Conservation (phyloP, 2,329 filamentous ascomycete species). For the Colletotrichum simmondsii region DNA sequence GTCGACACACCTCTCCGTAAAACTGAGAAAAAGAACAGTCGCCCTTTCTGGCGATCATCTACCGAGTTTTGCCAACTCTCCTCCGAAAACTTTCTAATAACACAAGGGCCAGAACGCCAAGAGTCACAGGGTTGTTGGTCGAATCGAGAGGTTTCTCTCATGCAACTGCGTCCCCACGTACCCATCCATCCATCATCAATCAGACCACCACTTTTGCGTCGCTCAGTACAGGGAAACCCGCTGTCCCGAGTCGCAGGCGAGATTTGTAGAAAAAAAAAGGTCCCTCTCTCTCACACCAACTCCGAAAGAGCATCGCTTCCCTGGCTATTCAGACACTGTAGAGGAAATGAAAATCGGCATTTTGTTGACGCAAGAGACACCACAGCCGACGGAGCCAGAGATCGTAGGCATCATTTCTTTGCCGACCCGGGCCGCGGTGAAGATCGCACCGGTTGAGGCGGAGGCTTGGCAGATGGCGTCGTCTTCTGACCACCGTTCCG, state of each 20-base stretch:
- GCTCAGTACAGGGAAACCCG: background rate
- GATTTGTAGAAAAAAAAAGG: background rate
- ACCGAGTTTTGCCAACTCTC: slow-evolving; percentile 13
- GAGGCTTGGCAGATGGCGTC: background rate
- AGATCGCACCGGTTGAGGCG: background rate
- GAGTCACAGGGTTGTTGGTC: background rate
- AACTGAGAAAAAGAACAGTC: background rate
- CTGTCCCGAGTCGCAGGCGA: background rate
- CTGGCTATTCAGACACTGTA: slow-evolving; percentile 24
- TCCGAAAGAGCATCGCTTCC: slow-evolving; percentile 23
- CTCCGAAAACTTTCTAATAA: slow-evolving; percentile 22
- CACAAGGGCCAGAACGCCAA: slow-evolving; percentile 31
- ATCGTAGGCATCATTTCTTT: background rate
- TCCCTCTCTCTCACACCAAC: slow-evolving; percentile 17
- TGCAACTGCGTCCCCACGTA: background rate
- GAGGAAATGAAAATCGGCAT: background rate
- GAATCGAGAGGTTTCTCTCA: background rate
- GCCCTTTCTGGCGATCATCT: slow-evolving; percentile 24
- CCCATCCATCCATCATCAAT: slow-evolving; percentile 20
- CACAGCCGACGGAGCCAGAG: background rate
- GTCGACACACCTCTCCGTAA: background rate
- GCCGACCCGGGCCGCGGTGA: background rate
- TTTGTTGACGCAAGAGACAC: background rate
- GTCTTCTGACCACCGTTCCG: background rate
- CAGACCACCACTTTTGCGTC: background rate